Evolutionary conservation across 495 filamentous ascomycete genomes (phyloP).

Genomic region (Penicillium ochrochloron): DNA sequence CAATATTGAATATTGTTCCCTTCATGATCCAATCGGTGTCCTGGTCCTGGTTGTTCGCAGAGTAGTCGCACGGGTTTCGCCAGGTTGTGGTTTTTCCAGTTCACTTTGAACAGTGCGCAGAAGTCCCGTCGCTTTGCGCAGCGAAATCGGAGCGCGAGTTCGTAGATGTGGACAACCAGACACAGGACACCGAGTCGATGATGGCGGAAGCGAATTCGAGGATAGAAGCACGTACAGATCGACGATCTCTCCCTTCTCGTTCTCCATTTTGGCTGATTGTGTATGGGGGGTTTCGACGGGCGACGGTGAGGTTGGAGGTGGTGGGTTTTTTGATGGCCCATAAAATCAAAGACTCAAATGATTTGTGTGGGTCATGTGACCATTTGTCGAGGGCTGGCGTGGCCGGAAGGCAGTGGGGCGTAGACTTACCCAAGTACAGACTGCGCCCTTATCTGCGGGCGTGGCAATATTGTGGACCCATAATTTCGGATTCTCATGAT

Average conservation of each 20-base stretch:
- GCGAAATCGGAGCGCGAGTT: constrained; percentile 14
- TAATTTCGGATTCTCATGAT: neutral
- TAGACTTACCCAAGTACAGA: constrained; percentile 13
- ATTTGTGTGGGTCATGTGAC: constrained; percentile 59
- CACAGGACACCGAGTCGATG: constrained; percentile 22
- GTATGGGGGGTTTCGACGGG: constrained; percentile 46
- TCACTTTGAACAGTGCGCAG: neutral
- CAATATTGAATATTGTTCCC: constrained; percentile 13
- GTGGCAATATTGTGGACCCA: constrained; percentile 32
- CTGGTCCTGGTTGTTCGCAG: constrained; percentile 22
- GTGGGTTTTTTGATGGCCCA: constrained; percentile 34
- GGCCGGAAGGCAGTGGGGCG: constrained; percentile 20
- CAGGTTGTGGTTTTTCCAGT: neutral
- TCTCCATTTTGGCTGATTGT: constrained; percentile 77
- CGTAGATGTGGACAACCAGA: constrained; percentile 28
- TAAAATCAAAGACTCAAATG: constrained; percentile 36
- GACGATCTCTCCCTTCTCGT: constrained; percentile 98
- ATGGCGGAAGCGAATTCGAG: constrained; percentile 17
- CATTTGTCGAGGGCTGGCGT: constrained; percentile 48
- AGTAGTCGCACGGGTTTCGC: neutral
- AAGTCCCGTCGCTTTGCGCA: constrained; percentile 13
- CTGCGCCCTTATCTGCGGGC: neutral
- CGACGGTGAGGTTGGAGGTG: constrained; percentile 47
- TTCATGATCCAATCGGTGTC: constrained; percentile 10
- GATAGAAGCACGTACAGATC: constrained; percentile 75